phyloP scores from a whole-genome alignment of 2,329 filamentous ascomycete species.

The Sordariomycetes sp. region DNA sequence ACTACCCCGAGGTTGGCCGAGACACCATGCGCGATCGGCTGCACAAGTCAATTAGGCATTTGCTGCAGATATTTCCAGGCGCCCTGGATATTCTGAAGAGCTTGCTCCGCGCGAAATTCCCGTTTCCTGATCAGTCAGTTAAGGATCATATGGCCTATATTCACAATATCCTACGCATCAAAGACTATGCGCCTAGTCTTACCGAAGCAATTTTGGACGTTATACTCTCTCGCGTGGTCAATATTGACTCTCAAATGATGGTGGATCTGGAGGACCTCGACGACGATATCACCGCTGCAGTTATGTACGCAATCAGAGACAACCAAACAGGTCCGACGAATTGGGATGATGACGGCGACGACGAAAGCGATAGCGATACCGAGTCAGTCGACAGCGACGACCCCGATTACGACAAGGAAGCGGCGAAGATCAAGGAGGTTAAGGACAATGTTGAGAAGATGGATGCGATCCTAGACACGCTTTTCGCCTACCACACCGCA shows the following conservation, averaged over 20 bases:
- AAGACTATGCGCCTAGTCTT: slow-evolving; percentile 68
- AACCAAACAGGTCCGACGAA: slow-evolving; percentile 11
- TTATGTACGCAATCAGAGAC: slow-evolving; percentile 43
- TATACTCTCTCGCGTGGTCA: slow-evolving; percentile 79
- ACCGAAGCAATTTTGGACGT: slow-evolving; percentile 73
- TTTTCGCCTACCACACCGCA: slow-evolving; percentile 76
- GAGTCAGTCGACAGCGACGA: slow-evolving; percentile 67
- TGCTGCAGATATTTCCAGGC: slow-evolving; percentile 75
- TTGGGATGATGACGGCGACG: slow-evolving; percentile 45
- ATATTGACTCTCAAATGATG: slow-evolving; percentile 93
- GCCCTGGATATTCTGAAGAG: slow-evolving; percentile 61
- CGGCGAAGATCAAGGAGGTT: slow-evolving; percentile 57
- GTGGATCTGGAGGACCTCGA: slow-evolving; percentile 88
- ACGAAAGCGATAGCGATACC: slow-evolving; percentile 56
- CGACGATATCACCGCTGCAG: slow-evolving; percentile 71
- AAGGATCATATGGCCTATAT: slow-evolving; percentile 82
- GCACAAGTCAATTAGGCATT: slow-evolving; percentile 65
- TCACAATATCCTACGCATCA: slow-evolving; percentile 69
- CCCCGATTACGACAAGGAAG: slow-evolving; percentile 53
- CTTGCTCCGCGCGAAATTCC: slow-evolving; percentile 61
- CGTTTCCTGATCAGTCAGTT: slow-evolving; percentile 66
- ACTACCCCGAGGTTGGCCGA: slow-evolving; percentile 50
- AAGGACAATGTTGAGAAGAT: slow-evolving; percentile 84
- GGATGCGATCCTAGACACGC: slow-evolving; percentile 77
- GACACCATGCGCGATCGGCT: slow-evolving; percentile 62